phyloP scores from a whole-genome alignment of 768 basidiomycete genomes.

The Suillus clintonianus region DNA sequence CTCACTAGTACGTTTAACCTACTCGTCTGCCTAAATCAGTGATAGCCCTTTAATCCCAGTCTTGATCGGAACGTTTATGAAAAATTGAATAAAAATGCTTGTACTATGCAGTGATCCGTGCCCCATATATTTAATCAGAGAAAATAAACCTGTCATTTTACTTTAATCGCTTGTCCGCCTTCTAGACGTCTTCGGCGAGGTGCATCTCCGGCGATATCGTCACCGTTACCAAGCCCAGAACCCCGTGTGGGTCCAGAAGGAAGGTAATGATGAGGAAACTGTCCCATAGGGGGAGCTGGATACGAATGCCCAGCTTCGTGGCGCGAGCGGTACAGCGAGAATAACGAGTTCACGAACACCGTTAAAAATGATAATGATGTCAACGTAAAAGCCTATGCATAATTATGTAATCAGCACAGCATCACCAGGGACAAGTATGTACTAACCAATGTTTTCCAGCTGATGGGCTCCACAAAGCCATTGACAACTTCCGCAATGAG shows the following conservation, averaged over 20 bases:
- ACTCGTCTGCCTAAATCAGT: constrained; percentile 1
- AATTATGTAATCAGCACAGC: constrained; percentile 2
- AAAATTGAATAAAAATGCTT: constrained; percentile 19
- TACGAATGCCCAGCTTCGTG: constrained; percentile 50
- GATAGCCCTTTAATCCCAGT: background rate
- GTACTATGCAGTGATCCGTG: constrained; percentile 15
- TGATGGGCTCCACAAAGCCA: constrained; percentile 95
- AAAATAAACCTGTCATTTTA: constrained; percentile 41
- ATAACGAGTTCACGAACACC: constrained; percentile 76
- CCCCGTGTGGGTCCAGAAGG: constrained; percentile 53
- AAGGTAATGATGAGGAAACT: constrained; percentile 52
- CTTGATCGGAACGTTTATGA: constrained; percentile 15
- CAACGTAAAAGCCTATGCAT: constrained; percentile 64
- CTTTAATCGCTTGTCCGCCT: constrained; percentile 54
- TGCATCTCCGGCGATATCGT: constrained; percentile 40
- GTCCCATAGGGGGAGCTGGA: constrained; percentile 38
- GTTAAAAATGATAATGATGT: constrained; percentile 78
- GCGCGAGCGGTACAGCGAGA: constrained; percentile 75
- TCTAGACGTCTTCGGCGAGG: constrained; percentile 57
- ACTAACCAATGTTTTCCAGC: constrained; percentile 93
- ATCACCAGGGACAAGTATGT: constrained; percentile 1
- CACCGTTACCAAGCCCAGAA: constrained; percentile 35
- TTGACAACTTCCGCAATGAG: constrained; percentile 96
- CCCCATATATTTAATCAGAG: constrained; percentile 27
- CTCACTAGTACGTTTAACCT: constrained; percentile 5